These are phyloP conservation scores for Solanum dulcamara DNA, from an alignment of 257 asterid species.

Conservation along the genomic window DNA sequence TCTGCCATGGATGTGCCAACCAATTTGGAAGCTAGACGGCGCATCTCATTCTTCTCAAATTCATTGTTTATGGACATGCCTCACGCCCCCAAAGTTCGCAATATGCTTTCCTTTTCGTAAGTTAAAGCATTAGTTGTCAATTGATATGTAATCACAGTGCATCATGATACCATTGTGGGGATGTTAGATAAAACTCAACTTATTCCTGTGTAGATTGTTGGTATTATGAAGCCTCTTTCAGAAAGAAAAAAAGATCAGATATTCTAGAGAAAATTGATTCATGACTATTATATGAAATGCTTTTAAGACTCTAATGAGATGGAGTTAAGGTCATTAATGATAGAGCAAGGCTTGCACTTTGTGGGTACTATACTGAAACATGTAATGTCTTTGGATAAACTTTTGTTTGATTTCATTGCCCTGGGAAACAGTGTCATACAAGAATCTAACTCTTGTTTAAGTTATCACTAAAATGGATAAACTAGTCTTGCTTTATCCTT, in stretches of 20 bases:
- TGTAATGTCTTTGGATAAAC: not conserved
- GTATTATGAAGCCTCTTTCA: not conserved
- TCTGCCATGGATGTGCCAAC: constrained; percentile 99
- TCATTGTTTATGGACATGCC: constrained; percentile 99
- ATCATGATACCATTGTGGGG: not conserved
- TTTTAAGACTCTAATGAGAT: not conserved
- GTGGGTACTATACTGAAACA: not conserved
- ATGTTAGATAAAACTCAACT: not conserved
- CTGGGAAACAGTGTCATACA: not conserved
- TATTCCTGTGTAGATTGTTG: not conserved
- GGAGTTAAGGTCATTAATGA: not conserved
- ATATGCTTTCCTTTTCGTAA: constrained; percentile 97
- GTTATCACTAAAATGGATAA: not conserved
- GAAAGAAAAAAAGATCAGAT: not conserved
- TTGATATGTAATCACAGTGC: not conserved
- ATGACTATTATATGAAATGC: not conserved
- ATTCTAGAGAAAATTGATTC: not conserved
- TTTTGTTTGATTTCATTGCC: not conserved
- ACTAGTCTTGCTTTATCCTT: not conserved
- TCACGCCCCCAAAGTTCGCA: constrained; percentile 90
- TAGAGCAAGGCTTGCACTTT: not conserved
- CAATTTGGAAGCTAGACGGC: constrained; percentile 88
- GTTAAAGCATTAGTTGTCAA: constrained; percentile 1
- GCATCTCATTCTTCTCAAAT: constrained; percentile 94
- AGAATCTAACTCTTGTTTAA: not conserved